phyloP scores from a whole-genome alignment of 2,329 filamentous ascomycete genomes.

The Thielaviopsis ethacetica region DNA sequence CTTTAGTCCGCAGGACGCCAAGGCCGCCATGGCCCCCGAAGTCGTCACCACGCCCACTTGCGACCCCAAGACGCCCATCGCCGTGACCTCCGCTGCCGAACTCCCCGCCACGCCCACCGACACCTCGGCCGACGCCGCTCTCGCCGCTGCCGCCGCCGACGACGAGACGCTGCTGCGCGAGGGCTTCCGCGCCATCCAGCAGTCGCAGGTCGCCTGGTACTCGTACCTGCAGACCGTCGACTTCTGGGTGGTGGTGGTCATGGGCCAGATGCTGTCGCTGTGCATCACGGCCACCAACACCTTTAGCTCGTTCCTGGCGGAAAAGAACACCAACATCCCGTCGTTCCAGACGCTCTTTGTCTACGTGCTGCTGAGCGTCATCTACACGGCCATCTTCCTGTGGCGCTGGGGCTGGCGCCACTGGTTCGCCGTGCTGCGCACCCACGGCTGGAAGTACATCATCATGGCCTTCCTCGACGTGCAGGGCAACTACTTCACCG shows the following conservation, averaged over 20 bases:
- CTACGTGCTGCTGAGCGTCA: constrained; percentile 65
- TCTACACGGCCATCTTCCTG: constrained; percentile 69
- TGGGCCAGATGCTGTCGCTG: constrained; percentile 74
- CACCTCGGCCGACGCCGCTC: constrained; percentile 8
- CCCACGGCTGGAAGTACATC: constrained; percentile 84
- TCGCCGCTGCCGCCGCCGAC: constrained; percentile 11
- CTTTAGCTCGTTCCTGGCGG: constrained; percentile 58
- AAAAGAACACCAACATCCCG: constrained; percentile 58
- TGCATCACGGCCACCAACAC: constrained; percentile 91
- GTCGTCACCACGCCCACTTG: constrained; percentile 3
- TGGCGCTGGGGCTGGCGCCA: constrained; percentile 61
- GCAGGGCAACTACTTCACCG: constrained; percentile 94
- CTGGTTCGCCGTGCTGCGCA: constrained; percentile 45
- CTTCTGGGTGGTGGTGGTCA: constrained; percentile 68
- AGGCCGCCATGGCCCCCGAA: neutral
- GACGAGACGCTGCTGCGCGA: constrained; percentile 27
- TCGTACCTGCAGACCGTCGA: constrained; percentile 69
- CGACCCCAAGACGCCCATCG: constrained; percentile 10
- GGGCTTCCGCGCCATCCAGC: constrained; percentile 39
- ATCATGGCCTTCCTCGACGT: constrained; percentile 89
- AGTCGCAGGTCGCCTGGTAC: constrained; percentile 40
- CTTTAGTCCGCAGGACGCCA: neutral
- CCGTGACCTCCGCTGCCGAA: no score
- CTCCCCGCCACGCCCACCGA: no score
- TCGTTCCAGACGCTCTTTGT: constrained; percentile 95